Evolutionary conservation across 2,329 filamentous ascomycete species (phyloP), one percentile per base, ranked within the genome.

Genomic region (Venturiaceae sp.): DNA sequence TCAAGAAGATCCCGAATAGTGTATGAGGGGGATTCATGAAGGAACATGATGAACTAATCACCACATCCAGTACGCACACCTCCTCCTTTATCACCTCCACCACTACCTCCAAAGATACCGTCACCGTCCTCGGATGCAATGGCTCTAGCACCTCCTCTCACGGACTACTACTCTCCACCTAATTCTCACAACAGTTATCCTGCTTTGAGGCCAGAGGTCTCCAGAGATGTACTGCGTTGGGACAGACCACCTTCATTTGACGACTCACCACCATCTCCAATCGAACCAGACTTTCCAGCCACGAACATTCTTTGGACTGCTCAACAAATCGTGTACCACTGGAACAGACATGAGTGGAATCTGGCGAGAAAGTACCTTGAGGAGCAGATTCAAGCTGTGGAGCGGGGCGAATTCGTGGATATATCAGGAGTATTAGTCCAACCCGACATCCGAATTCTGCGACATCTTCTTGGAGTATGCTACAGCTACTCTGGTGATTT

Each of bases 401-500:
- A 67, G 57, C 62, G 61, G 7, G 67, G 68, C 30, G 64, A 62
- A 19, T 63, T 62, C 23, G 63, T 66, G 5, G 61, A 54, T 0
- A 44, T 62, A 3, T 58, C 56, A 36, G 53, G 50, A 7, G n/a
- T 55, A 3, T 63, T 62, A 6, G 52, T 59, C 2, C 67, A 67
- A 55, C 68, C 68, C 13, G 65, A 68, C 37, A 58, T 62, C 16
- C 63, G 68, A 19, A 59, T 69, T 16, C 60, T 70, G 11, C 58
- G 63, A 33, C 65, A 68, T 55, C 60, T 68, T 3, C 63, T 70
- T 13, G 68, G 68, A 19, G 63, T 69, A 2, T 65, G 63, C 53
- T 63, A 64, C 28, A 67, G 66, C 4, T 67, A 64, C 34, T 61
- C 59, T 13, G 67, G 69, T 11, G 62, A 69, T n/a, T 67, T 68